Evolutionary conservation across 2,329 filamentous ascomycete species (phyloP), one percentile per base, ranked within the genome.

Genomic region (Ceratocystis huliohia): DNA sequence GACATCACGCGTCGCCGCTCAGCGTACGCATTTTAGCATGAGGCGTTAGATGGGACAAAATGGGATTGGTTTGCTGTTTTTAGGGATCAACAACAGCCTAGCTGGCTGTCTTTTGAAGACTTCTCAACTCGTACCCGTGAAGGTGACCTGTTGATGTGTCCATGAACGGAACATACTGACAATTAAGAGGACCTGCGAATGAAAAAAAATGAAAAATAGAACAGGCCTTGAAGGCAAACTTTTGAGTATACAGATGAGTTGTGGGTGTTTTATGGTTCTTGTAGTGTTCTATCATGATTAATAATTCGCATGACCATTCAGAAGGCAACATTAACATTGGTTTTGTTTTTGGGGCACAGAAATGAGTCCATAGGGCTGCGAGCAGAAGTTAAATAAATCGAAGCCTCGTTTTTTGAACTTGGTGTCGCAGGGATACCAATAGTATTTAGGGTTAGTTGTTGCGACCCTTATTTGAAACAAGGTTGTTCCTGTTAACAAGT

Each of bases 1-100:
- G 41, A 65, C 63, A 63, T 67, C 66, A n/a, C 53, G 33, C 33
- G 46, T 46, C 65, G 57, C 62, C 65, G 61, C 61, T 67, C 48
- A 64, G 22, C 65, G 48, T 61, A 64, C 50, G 61, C 66, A 62
- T 61, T 44, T 65, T 67, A 65, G 53, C 65, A 66, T 64, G 56
- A 67, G 66, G 66, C 66, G 66, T 67, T 67, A 65, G 44, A 65
- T 65, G 66, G 66, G 62, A 50, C 66, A 67, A 65, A 67, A 67
- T 56, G 53, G 62, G 56, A 64, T 65, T 67, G 63, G 33, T 48
- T 67, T 61, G 44, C 44, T 64, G 30, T 65, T 65, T 65, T 61
- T 67, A 65, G 66, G 62, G 66, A 65, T 67, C 63, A 65, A 67
- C 63, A 57, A 67, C 66, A 57, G 62, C 45, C 64, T 46, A 63